These are phyloP conservation scores for Pseudogymnoascus sp. DNA, from an alignment of 2,329 filamentous ascomycete genomes.

Conservation along the genomic window DNA sequence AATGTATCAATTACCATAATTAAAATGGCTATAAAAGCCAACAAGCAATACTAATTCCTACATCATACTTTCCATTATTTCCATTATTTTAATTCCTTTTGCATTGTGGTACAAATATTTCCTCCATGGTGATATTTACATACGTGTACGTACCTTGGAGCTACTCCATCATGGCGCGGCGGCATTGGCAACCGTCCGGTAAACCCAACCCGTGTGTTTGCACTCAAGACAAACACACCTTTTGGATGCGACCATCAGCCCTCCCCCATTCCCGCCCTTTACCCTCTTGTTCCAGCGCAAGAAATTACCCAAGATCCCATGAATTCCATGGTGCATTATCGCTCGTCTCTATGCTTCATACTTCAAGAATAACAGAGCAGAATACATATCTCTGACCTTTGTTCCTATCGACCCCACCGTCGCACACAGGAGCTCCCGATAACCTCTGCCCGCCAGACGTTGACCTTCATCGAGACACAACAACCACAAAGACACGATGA, in stretches of 20 bases:
- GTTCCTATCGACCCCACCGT: conserved; percentile 1
- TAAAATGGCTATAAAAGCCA: background rate
- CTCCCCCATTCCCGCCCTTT: conserved; percentile 1
- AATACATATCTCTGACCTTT: conserved; percentile 8
- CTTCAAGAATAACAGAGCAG: background rate
- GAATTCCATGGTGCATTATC: conserved; percentile 6
- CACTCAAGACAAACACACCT: conserved; percentile 6
- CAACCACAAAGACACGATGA: conserved; percentile 24
- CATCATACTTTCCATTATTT: background rate
- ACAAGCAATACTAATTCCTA: background rate
- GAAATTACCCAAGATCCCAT: conserved; percentile 1
- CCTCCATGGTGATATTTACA: background rate
- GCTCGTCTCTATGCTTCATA: background rate
- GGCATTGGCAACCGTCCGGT: background rate
- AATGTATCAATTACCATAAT: background rate
- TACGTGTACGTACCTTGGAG: conserved; percentile 6
- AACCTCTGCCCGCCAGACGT: conserved; percentile 6
- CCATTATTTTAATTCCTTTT: background rate
- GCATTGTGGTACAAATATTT: background rate
- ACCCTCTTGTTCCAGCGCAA: conserved; percentile 1
- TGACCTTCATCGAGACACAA: conserved; percentile 1
- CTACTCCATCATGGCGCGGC: background rate
- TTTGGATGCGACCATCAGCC: conserved; percentile 9
- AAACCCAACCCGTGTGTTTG: conserved; percentile 7
- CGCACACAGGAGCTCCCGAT: background rate